Evolutionary conservation across 1,139 yeast species (phyloP).

Genomic region (Yarrowia galli): DNA sequence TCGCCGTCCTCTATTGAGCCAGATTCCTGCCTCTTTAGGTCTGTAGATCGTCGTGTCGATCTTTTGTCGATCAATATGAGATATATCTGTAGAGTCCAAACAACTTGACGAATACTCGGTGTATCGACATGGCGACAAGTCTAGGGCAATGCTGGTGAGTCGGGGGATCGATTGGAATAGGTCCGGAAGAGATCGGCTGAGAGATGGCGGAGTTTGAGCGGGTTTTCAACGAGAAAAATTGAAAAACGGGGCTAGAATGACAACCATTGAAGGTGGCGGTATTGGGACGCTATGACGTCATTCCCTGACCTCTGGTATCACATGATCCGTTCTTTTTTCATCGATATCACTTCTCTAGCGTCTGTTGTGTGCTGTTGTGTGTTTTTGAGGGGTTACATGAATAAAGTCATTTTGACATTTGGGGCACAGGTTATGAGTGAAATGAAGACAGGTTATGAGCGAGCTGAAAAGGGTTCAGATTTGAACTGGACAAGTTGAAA

Average conservation of each 20-base stretch:
- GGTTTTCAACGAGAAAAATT: neutral
- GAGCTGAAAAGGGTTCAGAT: too few relatives aligned
- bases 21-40: neutral
- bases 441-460: too few relatives aligned
- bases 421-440: too few relatives aligned
- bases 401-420: too few relatives aligned
- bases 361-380: too few relatives aligned
- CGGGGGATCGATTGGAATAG: too few relatives aligned
- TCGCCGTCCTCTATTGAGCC: neutral
- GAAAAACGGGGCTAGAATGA: neutral
- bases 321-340: too few relatives aligned
- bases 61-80: conserved; percentile 13
- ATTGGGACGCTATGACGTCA: neutral
- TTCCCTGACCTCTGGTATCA: neutral
- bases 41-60: conserved; percentile 8
- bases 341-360: too few relatives aligned
- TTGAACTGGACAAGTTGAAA: too few relatives aligned
- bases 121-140: neutral
- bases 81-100: neutral
- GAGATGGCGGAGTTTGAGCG: neutral
- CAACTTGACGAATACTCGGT: neutral
- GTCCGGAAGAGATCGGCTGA: neutral
- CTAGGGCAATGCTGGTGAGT: neutral
- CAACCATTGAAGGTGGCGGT: neutral
- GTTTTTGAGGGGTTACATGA: too few relatives aligned